phyloP scores from a whole-genome alignment of 163 green algal species.

The Chloromonas sp. region DNA sequence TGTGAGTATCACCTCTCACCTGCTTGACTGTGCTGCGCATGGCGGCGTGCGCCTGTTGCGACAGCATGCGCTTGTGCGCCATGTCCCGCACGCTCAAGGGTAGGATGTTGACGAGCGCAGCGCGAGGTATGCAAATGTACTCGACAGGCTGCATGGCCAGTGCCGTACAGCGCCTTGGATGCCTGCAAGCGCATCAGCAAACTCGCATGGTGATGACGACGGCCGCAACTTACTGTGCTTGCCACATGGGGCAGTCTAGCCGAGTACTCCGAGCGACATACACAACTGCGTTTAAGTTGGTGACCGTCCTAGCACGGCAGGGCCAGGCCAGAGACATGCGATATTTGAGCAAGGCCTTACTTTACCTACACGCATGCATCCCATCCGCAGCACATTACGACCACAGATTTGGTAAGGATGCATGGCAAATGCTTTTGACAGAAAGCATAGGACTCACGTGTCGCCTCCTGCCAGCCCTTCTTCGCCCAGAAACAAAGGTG shows the following conservation, averaged over 20 bases:
- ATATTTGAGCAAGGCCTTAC: too few species aligned
- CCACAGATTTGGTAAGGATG: too few species aligned
- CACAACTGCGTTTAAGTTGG: too few species aligned
- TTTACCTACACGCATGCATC: too few species aligned
- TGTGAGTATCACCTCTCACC: neutral
- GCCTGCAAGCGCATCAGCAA: neutral
- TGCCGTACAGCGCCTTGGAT: neutral
- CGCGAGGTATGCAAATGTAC: neutral
- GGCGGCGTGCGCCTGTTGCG: neutral
- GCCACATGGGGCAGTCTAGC: too few species aligned
- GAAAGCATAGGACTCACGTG: neutral
- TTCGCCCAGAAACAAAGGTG: constrained; percentile 7
- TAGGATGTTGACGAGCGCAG: neutral
- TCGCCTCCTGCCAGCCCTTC: neutral
- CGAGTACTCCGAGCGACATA: too few species aligned
- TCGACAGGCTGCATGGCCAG: neutral
- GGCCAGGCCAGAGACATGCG: too few species aligned
- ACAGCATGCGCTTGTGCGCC: neutral
- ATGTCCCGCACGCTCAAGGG: neutral
- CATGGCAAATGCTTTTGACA: neutral
- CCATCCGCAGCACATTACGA: too few species aligned
- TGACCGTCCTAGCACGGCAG: too few species aligned
- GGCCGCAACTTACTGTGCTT: too few species aligned
- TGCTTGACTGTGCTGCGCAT: neutral
- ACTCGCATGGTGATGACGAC: too few species aligned